Base-by-base conservation (phyloP, 1,284 basidiomycete species). In the Bondarzewia mesenterica region DNA sequence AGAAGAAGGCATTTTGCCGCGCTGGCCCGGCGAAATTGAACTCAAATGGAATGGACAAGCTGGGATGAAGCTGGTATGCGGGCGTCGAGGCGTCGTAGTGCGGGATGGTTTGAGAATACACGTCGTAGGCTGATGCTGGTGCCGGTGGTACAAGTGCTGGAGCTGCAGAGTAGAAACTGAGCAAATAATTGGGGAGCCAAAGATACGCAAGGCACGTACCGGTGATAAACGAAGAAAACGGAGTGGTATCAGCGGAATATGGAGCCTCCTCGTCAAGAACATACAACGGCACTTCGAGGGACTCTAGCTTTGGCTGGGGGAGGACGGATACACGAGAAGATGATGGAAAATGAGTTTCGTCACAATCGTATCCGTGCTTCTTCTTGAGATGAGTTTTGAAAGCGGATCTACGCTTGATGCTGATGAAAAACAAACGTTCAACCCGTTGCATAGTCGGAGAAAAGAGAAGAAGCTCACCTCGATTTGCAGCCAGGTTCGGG, bases 331-430 rank as follows among this genome's bases (percentile, higher is more conserved):
- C n/a, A n/a, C n/a, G n/a, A n/a, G n/a, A n/a, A n/a, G n/a, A n/a
- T n/a, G n/a, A n/a, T n/a, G n/a, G n/a, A n/a, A n/a, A n/a, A n/a
- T n/a, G n/a, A 10, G 10, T 10, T 12, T 40, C 38, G 62, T 57
- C n/a, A n/a, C n/a, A n/a, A 53, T 68, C 63, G 46, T 71, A 58
- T 10, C 23, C 63, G 63, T 51, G 44, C 29, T 49, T 53, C 55
- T 48, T 52, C 55, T 64, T 70, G 44, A 84, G 58, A 59, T 84
- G 82, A 4, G 58, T 56, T 15, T 63, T 61, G 54, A 81, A 84
- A n/a, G 75, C 68, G 18, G 77, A 74, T 27, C 71, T 70, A 49
- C 82, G 77, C 59, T 82, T 81, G 56, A 83, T 83, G 27, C 81
- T 84, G 47, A 21, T 14, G 27, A 47, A 40, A 41, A 12, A 26